Evolutionary conservation across 371 early-diverging fungal species (phyloP), one percentile per base, ranked within the genome.

Genomic region (Mucor lusitanicus): DNA sequence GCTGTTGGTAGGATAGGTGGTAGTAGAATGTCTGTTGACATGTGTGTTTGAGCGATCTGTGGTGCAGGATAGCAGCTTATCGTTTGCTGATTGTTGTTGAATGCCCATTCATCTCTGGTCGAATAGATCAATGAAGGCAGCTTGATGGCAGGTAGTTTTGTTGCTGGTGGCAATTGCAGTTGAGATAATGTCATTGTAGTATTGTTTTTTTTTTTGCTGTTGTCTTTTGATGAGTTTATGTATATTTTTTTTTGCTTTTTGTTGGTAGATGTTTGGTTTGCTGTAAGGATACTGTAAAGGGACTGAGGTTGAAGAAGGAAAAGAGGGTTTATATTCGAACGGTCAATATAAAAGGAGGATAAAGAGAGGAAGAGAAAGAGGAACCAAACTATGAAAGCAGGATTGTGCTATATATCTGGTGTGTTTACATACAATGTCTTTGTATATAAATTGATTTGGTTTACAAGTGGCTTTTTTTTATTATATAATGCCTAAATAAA

Each of bases 1-100:
- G 21, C 32, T 33, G 59, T 37, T 58, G 62, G 35, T 60, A 58
- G 55, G 23, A 39, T 67, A 54, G 66, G 59, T 48, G 67, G 46
- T 53, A 63, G 46, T 23, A 60, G n/a, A 55, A 61, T 39, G 35
- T 35, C 40, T 59, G 46, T 56, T 61, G 63, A 50, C 27, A 28
- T 27, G 12, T 50, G 21, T 25, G 9, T 50, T 19, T 50, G 50
- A 50, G 21, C 50, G 50, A 50, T 50, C 23, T 50, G 50, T 6
- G 50, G 11, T 21, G 21, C 23, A 25, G 9, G 7, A 25, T 50
- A 50, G 23, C 50, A 6, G 12, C 50, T 50, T 3, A 50, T 25
- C 50, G 12, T 50, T 61, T 48, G 53, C n/a, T 32, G 32, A 35
- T 32, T 39, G 50, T 1, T 7, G 30, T 27, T 32, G 19, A 23